Conservation (phyloP, 345 rosid species). For the Geranium brycei region DNA sequence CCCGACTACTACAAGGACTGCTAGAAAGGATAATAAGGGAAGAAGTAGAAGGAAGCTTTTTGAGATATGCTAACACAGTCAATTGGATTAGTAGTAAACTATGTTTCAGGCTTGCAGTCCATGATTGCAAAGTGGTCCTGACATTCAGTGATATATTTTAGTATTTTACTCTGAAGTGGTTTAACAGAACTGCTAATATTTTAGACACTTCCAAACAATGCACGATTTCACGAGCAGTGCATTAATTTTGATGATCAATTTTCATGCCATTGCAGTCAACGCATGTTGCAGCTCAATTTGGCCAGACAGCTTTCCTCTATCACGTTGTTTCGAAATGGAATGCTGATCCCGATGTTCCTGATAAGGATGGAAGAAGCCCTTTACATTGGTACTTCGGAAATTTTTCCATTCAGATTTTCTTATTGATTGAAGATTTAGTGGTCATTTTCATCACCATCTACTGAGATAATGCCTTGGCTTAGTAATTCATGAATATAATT, state of each 20-base stretch:
- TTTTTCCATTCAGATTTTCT: background rate
- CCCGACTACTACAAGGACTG: too few relatives aligned
- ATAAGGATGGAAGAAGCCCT: slow-evolving; percentile 92
- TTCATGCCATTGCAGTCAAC: slow-evolving; percentile 53
- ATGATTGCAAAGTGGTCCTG: background rate
- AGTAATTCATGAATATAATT: background rate
- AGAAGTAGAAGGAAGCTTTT: too few relatives aligned
- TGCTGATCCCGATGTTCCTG: slow-evolving; percentile 93
- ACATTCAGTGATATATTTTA: too few relatives aligned
- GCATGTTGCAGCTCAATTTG: slow-evolving; percentile 95
- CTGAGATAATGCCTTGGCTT: background rate
- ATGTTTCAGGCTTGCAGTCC: background rate
- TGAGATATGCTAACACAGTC: too few relatives aligned
- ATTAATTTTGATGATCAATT: background rate
- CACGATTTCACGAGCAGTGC: background rate
- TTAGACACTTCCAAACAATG: background rate
- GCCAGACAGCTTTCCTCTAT: slow-evolving; percentile 93
- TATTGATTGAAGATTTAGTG: background rate
- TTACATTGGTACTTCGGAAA: slow-evolving; percentile 64
- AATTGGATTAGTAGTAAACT: too few relatives aligned
- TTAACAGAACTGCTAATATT: too few relatives aligned
- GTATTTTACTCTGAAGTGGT: background rate
- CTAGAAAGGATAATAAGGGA: too few relatives aligned
- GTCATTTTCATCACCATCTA: background rate
- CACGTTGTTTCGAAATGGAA: slow-evolving; percentile 91